These are phyloP conservation scores for Lablab purpureus DNA, from an alignment of 306 rosid species.

Conservation along the genomic window DNA sequence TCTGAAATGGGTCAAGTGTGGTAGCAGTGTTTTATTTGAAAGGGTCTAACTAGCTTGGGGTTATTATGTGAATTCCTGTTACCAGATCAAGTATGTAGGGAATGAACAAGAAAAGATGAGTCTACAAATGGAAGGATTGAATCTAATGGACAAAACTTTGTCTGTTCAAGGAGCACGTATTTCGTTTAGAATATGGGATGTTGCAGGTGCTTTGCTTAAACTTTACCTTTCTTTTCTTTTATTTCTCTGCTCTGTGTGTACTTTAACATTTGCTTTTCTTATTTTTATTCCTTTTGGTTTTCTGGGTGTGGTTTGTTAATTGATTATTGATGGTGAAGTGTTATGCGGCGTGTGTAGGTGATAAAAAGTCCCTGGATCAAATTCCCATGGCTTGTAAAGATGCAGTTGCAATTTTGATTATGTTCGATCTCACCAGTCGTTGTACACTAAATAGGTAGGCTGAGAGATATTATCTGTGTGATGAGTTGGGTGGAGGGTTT, in stretches of 20 bases:
- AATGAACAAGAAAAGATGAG: slow-evolving; percentile 77
- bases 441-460: slow-evolving; percentile 75
- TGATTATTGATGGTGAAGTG: slow-evolving; percentile 18
- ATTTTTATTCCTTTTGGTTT: not conserved
- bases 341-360: slow-evolving; percentile 57
- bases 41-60: slow-evolving; percentile 2
- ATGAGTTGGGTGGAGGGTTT: not conserved
- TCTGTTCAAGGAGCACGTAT: slow-evolving; percentile 79
- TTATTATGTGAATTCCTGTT: not conserved
- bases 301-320: not conserved
- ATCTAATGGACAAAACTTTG: slow-evolving; percentile 84
- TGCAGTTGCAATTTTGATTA: slow-evolving; percentile 90
- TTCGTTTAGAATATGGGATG: slow-evolving; percentile 90
- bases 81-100: slow-evolving; percentile 86
- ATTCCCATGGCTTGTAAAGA: slow-evolving; percentile 96
- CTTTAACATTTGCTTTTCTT: not conserved
- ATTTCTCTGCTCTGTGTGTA: not conserved
- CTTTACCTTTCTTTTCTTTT: slow-evolving; percentile 12
- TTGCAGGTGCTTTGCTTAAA: slow-evolving; percentile 64
- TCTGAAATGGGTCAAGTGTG: not conserved
- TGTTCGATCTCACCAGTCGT: slow-evolving; percentile 97
- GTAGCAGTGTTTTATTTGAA: not conserved
- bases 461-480: not conserved
- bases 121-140: slow-evolving; percentile 83
- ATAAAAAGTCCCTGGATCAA: slow-evolving; percentile 66